phyloP scores from a whole-genome alignment of 2,329 filamentous ascomycete genomes.

The Alternaria alternata region DNA sequence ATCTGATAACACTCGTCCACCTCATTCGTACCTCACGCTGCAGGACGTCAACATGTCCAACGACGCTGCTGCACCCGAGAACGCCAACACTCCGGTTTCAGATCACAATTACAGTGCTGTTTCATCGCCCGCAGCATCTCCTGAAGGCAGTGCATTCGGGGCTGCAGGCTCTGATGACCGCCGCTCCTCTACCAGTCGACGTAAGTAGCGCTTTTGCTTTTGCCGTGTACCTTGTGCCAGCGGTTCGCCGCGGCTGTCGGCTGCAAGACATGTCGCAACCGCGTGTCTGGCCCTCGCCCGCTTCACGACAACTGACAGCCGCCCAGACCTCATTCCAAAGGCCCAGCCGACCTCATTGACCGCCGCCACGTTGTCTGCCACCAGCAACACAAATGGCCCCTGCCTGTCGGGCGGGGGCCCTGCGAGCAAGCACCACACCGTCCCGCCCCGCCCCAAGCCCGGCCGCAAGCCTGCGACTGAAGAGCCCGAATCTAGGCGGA shows the following conservation, averaged over 20 bases:
- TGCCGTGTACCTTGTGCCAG: constrained; percentile 4
- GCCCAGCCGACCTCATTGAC: constrained; percentile 12
- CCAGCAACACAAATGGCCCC: constrained; percentile 29
- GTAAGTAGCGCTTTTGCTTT: constrained; percentile 26
- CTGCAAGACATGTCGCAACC: constrained; percentile 1
- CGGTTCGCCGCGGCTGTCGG: constrained; percentile 17
- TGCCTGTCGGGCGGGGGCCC: constrained; percentile 49
- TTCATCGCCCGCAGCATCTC: constrained; percentile 12
- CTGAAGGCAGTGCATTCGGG: constrained; percentile 1
- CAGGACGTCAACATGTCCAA: constrained; percentile 28
- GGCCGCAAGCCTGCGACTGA: constrained; percentile 94
- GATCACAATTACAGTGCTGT: constrained; percentile 6
- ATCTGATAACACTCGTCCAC: constrained; percentile 28
- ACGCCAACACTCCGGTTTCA: constrained; percentile 21
- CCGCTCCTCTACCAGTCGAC: constrained; percentile 23
- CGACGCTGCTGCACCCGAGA: constrained; percentile 15
- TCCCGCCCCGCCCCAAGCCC: constrained; percentile 64
- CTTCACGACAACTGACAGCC: constrained; percentile 15
- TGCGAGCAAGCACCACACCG: constrained; percentile 46
- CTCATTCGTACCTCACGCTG: constrained; percentile 19
- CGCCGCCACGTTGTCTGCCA: constrained; percentile 39
- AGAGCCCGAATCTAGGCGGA: constrained; percentile 89
- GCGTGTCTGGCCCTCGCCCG: neutral
- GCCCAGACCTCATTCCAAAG: constrained; percentile 20
- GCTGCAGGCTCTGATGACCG: constrained; percentile 25